Evolutionary conservation across 139 green algal genomes (phyloP).

Genomic region (Axilococcus clingmanii): DNA sequence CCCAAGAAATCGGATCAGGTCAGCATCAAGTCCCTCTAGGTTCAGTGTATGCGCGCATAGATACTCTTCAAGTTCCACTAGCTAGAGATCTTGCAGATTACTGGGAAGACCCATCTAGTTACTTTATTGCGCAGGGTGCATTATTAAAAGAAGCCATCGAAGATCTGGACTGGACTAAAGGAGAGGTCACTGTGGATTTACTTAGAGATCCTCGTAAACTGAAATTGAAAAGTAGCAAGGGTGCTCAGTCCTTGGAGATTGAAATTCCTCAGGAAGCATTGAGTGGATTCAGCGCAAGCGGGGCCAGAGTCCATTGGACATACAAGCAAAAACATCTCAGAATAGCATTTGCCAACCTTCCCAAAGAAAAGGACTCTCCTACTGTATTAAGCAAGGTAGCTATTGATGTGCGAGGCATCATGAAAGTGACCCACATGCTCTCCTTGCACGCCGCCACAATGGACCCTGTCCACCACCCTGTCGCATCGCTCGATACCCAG

Average conservation of each 20-base stretch:
- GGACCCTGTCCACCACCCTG: no score
- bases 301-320: neutral
- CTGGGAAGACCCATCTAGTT: constrained; percentile 10
- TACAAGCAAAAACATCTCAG: constrained; percentile 23
- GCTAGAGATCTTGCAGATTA: constrained; percentile 10
- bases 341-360: constrained; percentile 6
- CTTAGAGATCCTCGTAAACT: constrained; percentile 6
- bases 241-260: constrained; percentile 6
- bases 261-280: constrained; percentile 2
- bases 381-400: neutral
- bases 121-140: constrained; percentile 4
- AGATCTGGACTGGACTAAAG: constrained; percentile 20
- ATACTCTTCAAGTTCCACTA: constrained; percentile 2
- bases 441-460: no score
- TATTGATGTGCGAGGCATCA: constrained; percentile 15
- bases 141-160: constrained; percentile 27
- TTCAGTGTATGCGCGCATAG: constrained; percentile 2
- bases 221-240: neutral
- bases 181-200: constrained; percentile 10
- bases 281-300: constrained; percentile 1
- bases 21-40: neutral
- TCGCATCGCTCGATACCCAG: no score
- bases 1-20: neutral
- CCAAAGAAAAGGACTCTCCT: neutral
- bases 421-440: constrained; percentile 27